phyloP scores from a whole-genome alignment of 2,329 filamentous ascomycete species.

The Pseudogymnoascus sp. region DNA sequence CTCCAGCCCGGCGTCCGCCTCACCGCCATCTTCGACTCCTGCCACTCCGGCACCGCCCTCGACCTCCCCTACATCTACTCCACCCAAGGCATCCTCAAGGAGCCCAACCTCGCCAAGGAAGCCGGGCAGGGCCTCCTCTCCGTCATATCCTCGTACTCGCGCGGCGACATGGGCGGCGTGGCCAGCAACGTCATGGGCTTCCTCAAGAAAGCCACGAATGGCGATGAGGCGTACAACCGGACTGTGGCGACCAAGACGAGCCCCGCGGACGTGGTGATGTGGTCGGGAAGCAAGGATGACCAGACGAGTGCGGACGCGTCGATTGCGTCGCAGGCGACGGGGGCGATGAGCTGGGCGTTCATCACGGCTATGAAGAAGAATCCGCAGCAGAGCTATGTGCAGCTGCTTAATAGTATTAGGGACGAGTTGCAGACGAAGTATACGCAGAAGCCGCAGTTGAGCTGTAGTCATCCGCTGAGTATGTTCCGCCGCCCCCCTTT shows the following conservation, averaged over 20 bases:
- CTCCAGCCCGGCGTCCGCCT: conserved; percentile 75
- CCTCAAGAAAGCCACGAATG: conserved; percentile 77
- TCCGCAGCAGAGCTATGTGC: conserved; percentile 90
- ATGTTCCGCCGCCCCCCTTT: conserved; percentile 21
- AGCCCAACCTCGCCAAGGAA: conserved; percentile 60
- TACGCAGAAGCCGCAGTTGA: conserved; percentile 89
- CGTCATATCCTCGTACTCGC: conserved; percentile 48
- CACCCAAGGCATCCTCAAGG: conserved; percentile 59
- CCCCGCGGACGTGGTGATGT: conserved; percentile 94
- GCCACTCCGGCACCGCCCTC: conserved; percentile 58
- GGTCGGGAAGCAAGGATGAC: conserved; percentile 91
- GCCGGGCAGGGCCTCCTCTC: conserved; percentile 55
- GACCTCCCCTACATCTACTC: conserved; percentile 63
- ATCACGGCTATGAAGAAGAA: conserved; percentile 86
- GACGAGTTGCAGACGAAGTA: conserved; percentile 84
- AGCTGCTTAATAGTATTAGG: conserved; percentile 90
- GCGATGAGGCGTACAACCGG: conserved; percentile 69
- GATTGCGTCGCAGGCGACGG: conserved; percentile 81
- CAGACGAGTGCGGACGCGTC: conserved; percentile 93
- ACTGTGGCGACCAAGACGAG: conserved; percentile 85
- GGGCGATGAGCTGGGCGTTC: conserved; percentile 98
- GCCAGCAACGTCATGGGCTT: conserved; percentile 67
- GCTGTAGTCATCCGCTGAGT: conserved; percentile 93
- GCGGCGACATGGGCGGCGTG: conserved; percentile 76
- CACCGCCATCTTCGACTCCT: conserved; percentile 62